phyloP scores from a whole-genome alignment of 129 eudicot species.

The Heracleum sosnowskyi region DNA sequence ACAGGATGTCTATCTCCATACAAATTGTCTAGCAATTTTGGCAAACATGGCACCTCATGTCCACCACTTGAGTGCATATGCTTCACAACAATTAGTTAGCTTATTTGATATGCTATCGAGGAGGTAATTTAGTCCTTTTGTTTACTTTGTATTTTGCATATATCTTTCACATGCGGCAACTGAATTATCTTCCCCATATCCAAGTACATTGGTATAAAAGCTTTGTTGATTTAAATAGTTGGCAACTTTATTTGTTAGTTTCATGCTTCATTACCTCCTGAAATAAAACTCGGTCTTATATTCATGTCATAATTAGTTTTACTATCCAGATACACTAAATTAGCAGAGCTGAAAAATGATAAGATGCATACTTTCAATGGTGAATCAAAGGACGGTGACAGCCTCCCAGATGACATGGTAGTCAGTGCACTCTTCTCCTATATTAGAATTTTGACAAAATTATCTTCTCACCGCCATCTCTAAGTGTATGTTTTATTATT shows the following conservation, averaged over 20 bases:
- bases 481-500: background rate
- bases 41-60: slow-evolving; percentile 98
- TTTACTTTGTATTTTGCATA: background rate
- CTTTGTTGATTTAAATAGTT: background rate
- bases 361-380: slow-evolving; percentile 47
- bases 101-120: slow-evolving; percentile 87
- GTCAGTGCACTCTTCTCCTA: background rate
- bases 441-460: background rate
- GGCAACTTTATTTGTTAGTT: slow-evolving; percentile 4
- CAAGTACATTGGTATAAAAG: background rate
- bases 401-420: slow-evolving; percentile 72
- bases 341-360: slow-evolving; percentile 72
- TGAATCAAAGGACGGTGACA: slow-evolving; percentile 58
- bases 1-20: slow-evolving; percentile 98
- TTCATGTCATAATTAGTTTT: slow-evolving; percentile 2
- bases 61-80: slow-evolving; percentile 80
- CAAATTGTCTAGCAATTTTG: slow-evolving; percentile 90
- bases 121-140: slow-evolving; percentile 42
- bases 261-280: background rate
- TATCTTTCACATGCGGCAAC: background rate
- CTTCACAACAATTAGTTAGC: slow-evolving; percentile 90
- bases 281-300: background rate
- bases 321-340: slow-evolving; percentile 67
- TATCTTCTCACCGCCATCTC: background rate
- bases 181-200: background rate